Percentiles rank a stretch among this genome's conserved stretches.
These are phyloP conservation scores for Balansia obtecta DNA, from an alignment of 2,329 filamentous ascomycete species.

Conservation along the genomic window DNA sequence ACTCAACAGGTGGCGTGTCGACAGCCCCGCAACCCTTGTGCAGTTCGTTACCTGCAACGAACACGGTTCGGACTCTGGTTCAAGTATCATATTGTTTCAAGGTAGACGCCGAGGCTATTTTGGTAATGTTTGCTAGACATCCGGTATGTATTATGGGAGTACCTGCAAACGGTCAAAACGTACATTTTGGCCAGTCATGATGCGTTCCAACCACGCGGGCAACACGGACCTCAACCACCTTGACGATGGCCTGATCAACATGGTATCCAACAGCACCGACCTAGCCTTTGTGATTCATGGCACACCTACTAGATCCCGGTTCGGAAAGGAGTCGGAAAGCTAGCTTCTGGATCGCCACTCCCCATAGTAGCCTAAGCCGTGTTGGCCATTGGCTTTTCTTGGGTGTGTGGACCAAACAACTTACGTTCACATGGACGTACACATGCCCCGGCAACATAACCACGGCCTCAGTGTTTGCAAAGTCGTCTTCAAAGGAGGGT, in stretches of 20 bases:
- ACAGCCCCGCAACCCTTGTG: constrained; percentile 3
- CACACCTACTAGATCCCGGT: neutral
- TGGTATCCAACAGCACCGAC: neutral
- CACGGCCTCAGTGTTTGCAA: neutral
- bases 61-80: neutral
- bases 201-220: constrained; percentile 5
- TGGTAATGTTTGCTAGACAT: constrained; percentile 1
- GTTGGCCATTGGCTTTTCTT: neutral
- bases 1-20: neutral
- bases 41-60: neutral
- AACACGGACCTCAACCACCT: constrained; percentile 3
- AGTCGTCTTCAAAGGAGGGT: constrained; percentile 3
- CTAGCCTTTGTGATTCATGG: constrained; percentile 1
- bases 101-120: constrained; percentile 2
- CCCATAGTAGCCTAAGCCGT: neutral
- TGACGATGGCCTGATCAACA: neutral
- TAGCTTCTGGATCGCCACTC: neutral
- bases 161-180: constrained; percentile 4
- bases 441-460: neutral
- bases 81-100: neutral
- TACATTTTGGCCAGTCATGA: neutral
- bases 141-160: neutral
- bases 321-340: neutral
- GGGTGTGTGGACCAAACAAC: neutral
- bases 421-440: constrained; percentile 1